Conservation (phyloP, 305 asterid species). For the Fraxinus paxiana region DNA sequence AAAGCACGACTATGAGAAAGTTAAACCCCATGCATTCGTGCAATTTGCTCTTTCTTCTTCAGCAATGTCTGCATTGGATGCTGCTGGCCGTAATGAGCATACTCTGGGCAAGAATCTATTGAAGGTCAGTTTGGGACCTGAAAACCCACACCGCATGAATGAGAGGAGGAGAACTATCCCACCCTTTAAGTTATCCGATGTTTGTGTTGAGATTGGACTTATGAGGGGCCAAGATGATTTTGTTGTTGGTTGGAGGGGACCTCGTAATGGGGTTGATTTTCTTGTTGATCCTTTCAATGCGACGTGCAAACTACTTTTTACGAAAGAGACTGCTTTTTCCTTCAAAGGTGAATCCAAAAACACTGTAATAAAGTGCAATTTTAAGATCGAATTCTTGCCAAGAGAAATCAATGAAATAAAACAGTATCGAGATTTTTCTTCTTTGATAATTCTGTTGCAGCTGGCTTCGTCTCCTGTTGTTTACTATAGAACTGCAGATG, state of each 20-base stretch:
- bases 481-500: constrained; percentile 82
- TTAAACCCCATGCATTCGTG: constrained; percentile 78
- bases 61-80: constrained; percentile 47
- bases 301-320: constrained; percentile 59
- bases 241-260: constrained; percentile 71
- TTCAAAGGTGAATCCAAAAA: constrained; percentile 34
- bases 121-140: constrained; percentile 70
- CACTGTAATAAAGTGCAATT: constrained; percentile 61
- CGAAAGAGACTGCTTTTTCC: constrained; percentile 63
- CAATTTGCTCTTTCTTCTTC: constrained; percentile 63
- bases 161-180: constrained; percentile 57
- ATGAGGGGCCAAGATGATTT: constrained; percentile 56
- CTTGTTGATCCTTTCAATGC: constrained; percentile 73
- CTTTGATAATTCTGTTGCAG: constrained; percentile 47
- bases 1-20: constrained; percentile 46
- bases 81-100: constrained; percentile 58
- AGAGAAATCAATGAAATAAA: constrained; percentile 66
- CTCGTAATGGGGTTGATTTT: constrained; percentile 55
- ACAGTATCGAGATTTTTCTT: constrained; percentile 29
- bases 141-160: constrained; percentile 57
- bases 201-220: constrained; percentile 55
- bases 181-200: constrained; percentile 58
- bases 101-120: constrained; percentile 32
- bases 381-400: constrained; percentile 61
- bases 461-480: constrained; percentile 69